phyloP scores from a whole-genome alignment of 352 stramenopile genomes.

The Phytophthora pisi region DNA sequence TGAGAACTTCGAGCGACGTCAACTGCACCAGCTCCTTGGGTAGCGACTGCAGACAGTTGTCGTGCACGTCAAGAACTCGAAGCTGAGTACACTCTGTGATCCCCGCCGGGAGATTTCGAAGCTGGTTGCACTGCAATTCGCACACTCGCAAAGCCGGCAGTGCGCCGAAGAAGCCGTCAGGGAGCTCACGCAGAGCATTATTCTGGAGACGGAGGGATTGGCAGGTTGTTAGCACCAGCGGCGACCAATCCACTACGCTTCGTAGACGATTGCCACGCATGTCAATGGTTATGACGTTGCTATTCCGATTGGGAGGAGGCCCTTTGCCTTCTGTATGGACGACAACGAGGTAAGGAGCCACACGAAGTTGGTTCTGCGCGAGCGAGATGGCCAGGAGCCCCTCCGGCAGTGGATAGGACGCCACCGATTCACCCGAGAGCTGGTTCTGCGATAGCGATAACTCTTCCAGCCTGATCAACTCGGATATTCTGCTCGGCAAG shows the following conservation, averaged over 20 bases:
- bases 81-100: slow-evolving; percentile 42
- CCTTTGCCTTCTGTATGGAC: slow-evolving; percentile 26
- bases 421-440: slow-evolving; percentile 22
- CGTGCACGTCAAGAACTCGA: slow-evolving; percentile 50
- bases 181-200: slow-evolving; percentile 53
- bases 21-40: slow-evolving; percentile 37
- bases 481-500: slow-evolving; percentile 45
- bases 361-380: slow-evolving; percentile 48
- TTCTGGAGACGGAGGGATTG: slow-evolving; percentile 52
- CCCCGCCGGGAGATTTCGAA: slow-evolving; percentile 38
- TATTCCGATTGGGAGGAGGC: slow-evolving; percentile 14
- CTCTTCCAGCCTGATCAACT: slow-evolving; percentile 34
- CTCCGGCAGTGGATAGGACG: slow-evolving; percentile 26
- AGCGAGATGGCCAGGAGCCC: slow-evolving; percentile 30
- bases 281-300: slow-evolving; percentile 33
- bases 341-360: slow-evolving; percentile 29
- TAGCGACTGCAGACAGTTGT: slow-evolving; percentile 50
- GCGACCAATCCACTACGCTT: slow-evolving; percentile 23
- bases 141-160: slow-evolving; percentile 47
- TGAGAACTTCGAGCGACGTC: slow-evolving; percentile 42
- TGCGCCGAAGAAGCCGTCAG: slow-evolving; percentile 42
- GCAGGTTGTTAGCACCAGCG: slow-evolving; percentile 37
- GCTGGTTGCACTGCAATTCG: slow-evolving; percentile 49
- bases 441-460: slow-evolving; percentile 33
- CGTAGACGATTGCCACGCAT: slow-evolving; percentile 38